Base-by-base conservation (phyloP, 441 rosid genomes). In the Syzygium malaccense region DNA sequence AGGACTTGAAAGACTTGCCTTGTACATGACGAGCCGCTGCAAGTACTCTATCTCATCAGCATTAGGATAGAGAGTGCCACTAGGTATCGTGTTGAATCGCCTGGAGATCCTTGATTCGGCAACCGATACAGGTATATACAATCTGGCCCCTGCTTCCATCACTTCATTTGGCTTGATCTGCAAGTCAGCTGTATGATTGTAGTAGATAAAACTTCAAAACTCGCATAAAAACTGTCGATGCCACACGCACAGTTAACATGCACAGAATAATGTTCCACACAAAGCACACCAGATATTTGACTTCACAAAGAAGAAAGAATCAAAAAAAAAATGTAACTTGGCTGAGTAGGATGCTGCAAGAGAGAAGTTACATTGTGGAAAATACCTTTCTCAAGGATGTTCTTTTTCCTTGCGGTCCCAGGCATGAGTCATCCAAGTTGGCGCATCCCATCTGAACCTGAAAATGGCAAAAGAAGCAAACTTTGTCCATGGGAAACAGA, bases 31-130 rank as follows among this genome's bases (percentile, higher is more conserved):
- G 88, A 96, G 98, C 91, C 99, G 96, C 89, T 93, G 95, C 95
- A 97, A 92, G 92, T 96, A 97, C 14, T 92, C 91, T 49, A 97
- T 97, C 94, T 97, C 99, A 88, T 97, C 99, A 15, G 97, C 98
- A 91, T 96, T 97, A 66, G 99, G 99, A 93, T 94, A 88, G 71
- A 96, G 93, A 56, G 98, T 97, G 87, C 99, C 98, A 86, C 98
- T 96, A 32, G 99, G 99, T 89, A 97, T 97, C 71, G 94, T 93
- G 85, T 95, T 99, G 57, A 91, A 96, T 91, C 99, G 95, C 95
- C 90, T 96, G 55, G 97, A 92, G 86, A 97, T 92, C 89, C 95
- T 94, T 66, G 92, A 91, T 92, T 96, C 99, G 14, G 96, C 92
- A 12, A 96, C 89, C 3, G 99, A 97, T 41, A 96, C 98, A 0